These are phyloP conservation scores for Citrus medica DNA, from an alignment of 345 rosid genomes.

Conservation along the genomic window DNA sequence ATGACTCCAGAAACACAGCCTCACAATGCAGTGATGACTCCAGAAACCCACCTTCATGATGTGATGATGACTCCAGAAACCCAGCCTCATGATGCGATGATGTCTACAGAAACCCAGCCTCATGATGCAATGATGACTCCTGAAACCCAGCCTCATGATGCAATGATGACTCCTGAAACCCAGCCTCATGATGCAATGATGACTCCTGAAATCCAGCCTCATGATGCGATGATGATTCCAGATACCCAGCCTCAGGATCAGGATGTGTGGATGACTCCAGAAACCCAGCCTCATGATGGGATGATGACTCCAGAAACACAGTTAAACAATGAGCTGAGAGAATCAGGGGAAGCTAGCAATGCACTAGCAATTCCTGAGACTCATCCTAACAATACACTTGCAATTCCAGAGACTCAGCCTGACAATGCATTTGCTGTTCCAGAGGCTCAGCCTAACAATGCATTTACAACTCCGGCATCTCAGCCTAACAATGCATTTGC, in stretches of 20 bases:
- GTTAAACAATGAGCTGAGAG: background rate
- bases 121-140: too few species aligned
- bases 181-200: background rate
- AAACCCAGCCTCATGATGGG: background rate
- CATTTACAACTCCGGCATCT: background rate
- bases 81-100: background rate
- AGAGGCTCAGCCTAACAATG: slow-evolving; percentile 23
- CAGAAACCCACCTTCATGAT: background rate
- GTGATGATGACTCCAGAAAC: background rate
- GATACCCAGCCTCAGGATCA: background rate
- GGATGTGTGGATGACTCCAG: too few species aligned
- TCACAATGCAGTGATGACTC: background rate
- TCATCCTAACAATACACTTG: slow-evolving; percentile 9
- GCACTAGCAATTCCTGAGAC: background rate
- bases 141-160: background rate
- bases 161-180: slow-evolving; percentile 6
- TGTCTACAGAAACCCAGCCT: background rate
- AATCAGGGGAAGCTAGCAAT: background rate
- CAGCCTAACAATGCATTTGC: slow-evolving; percentile 6
- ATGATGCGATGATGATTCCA: background rate
- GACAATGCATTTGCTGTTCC: background rate
- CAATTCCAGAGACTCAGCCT: background rate
- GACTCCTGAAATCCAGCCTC: background rate
- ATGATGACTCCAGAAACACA: background rate
- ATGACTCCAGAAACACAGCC: background rate